Evolutionary conservation across 805 yeast genomes (phyloP).

Genomic region (Priceomyces fermenticarens): DNA sequence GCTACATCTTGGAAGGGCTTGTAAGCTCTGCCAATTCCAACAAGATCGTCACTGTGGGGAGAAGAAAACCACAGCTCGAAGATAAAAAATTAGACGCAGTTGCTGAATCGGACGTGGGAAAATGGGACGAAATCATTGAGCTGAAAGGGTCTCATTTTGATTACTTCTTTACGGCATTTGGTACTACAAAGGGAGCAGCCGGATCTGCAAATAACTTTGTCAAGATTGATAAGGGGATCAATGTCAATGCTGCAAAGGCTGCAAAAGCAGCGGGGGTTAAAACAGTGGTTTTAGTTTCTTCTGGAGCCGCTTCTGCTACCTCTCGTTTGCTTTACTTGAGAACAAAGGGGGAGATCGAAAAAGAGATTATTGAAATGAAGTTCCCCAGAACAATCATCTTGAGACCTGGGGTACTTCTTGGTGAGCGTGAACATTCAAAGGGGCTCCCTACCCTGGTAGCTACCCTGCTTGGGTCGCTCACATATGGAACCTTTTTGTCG

Average conservation of each 20-base stretch:
- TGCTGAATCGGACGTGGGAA: slow-evolving; percentile 42
- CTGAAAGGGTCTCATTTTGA: slow-evolving; percentile 26
- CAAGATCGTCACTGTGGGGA: slow-evolving; percentile 47
- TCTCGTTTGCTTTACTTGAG: slow-evolving; percentile 62
- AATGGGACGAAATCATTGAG: slow-evolving; percentile 48
- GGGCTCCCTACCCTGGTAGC: slow-evolving; percentile 33
- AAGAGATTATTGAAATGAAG: slow-evolving; percentile 55
- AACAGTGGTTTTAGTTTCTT: slow-evolving; percentile 65
- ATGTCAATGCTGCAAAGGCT: slow-evolving; percentile 63
- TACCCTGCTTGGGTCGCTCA: slow-evolving; percentile 9
- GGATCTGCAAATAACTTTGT: slow-evolving; percentile 71
- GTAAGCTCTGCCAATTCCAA: slow-evolving; percentile 31
- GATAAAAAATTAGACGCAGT: slow-evolving; percentile 34
- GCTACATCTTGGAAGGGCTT: slow-evolving; percentile 48
- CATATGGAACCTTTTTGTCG: slow-evolving; percentile 5
- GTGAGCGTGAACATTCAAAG: slow-evolving; percentile 49
- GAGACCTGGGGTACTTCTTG: slow-evolving; percentile 74
- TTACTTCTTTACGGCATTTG: slow-evolving; percentile 62
- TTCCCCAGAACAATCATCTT: slow-evolving; percentile 74
- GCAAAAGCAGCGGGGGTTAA: slow-evolving; percentile 69
- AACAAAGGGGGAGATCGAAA: slow-evolving; percentile 76
- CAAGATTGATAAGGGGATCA: slow-evolving; percentile 72
- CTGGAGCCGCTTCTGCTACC: slow-evolving; percentile 56
- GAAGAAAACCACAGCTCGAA: slow-evolving; percentile 40
- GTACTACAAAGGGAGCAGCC: slow-evolving; percentile 70